phyloP scores from a whole-genome alignment of 805 yeast species.

The Myxozyma kluyveri region DNA sequence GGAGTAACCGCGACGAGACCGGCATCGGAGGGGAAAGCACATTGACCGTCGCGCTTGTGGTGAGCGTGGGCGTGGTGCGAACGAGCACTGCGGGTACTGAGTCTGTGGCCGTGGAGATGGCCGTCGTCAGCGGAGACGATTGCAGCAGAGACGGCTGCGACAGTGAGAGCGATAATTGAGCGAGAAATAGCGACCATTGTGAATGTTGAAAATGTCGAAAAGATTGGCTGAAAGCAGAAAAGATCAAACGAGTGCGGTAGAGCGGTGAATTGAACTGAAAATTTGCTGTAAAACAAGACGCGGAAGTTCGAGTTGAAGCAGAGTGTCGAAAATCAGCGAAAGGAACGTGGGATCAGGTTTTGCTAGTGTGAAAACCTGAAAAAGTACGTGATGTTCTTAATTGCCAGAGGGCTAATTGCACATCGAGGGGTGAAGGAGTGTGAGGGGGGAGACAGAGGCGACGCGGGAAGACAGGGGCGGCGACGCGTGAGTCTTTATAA shows the following conservation, averaged over 20 bases:
- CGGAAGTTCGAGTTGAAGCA: background rate
- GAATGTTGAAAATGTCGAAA: background rate
- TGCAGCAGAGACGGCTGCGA: slow-evolving; percentile 25
- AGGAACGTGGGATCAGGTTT: background rate
- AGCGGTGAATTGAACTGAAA: background rate
- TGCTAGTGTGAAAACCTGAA: background rate
- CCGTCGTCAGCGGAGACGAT: slow-evolving; percentile 16
- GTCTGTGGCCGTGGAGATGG: slow-evolving; percentile 17
- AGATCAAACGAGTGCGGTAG: background rate
- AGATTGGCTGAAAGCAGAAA: slow-evolving; percentile 2
- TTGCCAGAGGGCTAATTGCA: background rate
- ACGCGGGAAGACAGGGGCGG: background rate
- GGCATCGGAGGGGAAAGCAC: slow-evolving; percentile 64
- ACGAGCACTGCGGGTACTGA: slow-evolving; percentile 14
- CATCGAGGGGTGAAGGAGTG: background rate
- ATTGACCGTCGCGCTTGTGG: slow-evolving; percentile 34
- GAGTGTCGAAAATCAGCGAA: background rate
- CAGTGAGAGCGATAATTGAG: slow-evolving; percentile 11
- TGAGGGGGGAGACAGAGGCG: background rate
- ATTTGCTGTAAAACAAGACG: background rate
- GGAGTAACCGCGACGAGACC: slow-evolving; percentile 71
- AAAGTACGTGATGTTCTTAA: background rate
- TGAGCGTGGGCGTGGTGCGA: slow-evolving; percentile 12
- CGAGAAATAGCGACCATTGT: slow-evolving; percentile 5
- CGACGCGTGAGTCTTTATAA: background rate